Evolutionary conservation across 2,329 filamentous ascomycete species (phyloP).

Genomic region (Cladophialophora exuberans): DNA sequence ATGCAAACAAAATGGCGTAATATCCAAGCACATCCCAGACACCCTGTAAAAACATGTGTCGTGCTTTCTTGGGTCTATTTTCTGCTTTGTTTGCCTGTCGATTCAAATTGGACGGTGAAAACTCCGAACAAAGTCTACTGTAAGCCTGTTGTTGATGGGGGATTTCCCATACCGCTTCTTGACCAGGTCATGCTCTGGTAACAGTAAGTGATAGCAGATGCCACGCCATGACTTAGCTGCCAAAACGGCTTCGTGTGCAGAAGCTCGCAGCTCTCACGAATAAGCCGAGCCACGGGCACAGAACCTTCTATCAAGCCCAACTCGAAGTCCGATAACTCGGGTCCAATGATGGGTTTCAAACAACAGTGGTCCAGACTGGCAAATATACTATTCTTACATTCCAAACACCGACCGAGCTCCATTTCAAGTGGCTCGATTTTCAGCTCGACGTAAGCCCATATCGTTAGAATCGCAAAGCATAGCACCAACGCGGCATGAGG

Average conservation of each 20-base stretch:
- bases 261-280: background rate
- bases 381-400: background rate
- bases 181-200: background rate
- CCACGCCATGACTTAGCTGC: background rate
- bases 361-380: conserved; percentile 2
- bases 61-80: too few relatives aligned
- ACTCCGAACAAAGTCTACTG: too few relatives aligned
- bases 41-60: too few relatives aligned
- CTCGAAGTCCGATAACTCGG: conserved; percentile 1
- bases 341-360: background rate
- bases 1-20: too few relatives aligned
- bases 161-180: background rate
- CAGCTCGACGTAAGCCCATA: background rate
- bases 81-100: too few relatives aligned
- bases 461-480: background rate
- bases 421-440: background rate
- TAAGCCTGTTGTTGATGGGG: background rate
- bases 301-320: background rate
- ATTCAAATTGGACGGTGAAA: too few relatives aligned
- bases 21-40: too few relatives aligned
- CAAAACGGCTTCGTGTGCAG: background rate
- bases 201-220: background rate
- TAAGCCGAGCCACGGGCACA: background rate
- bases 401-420: conserved; percentile 1
- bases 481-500: conserved; percentile 2